Evolutionary conservation across 805 yeast species (phyloP), one percentile per base, ranked within the genome.

Genomic region (Myxozyma nipponensis): DNA sequence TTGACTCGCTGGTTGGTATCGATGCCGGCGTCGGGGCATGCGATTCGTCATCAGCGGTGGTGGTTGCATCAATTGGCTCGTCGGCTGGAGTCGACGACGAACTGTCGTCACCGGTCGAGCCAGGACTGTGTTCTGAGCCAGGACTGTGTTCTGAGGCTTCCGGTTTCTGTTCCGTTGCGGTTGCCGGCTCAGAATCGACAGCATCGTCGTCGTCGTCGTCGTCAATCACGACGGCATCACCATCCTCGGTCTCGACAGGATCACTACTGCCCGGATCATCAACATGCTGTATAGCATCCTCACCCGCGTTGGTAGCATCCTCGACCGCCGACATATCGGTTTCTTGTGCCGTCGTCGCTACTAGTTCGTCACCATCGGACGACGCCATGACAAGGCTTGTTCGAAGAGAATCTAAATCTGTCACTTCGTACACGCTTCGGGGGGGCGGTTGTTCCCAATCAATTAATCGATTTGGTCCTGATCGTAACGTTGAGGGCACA

Each of bases 31-130:
- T 22, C 34, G 49, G 40, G 19, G 46, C 41, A 24, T 15, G 7
- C 1, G 52, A 32, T 24, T 30, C 17, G 44, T 45, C n/a, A n/a
- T 23, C 19, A 44, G 17, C 32, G 46, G 5, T 36, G 39, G 26
- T 37, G 32, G 45, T 10, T 7, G 39, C 39, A n/a, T 7, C 18
- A 25, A 17, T 25, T 39, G 43, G 6, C 13, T 44, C 47, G 22
- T n/a, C 7, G n/a, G 30, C 22, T 10, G 46, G 23, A 9, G 17
- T 7, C 15, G 47, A 10, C 15, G 47, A 21, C 18, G 24, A 17
- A 22, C 9, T 5, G 7, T 5, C 52, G 23, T 38, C 39, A 15
- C 24, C 30, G 9, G 21, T 25, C 17, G 44, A 41, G 18, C 4
- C n/a, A n/a, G 47, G 34, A 17, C 25, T 19, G 44, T 38, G 43